Conservation (phyloP, 306 rosid species). For the Castanospermum australe region DNA sequence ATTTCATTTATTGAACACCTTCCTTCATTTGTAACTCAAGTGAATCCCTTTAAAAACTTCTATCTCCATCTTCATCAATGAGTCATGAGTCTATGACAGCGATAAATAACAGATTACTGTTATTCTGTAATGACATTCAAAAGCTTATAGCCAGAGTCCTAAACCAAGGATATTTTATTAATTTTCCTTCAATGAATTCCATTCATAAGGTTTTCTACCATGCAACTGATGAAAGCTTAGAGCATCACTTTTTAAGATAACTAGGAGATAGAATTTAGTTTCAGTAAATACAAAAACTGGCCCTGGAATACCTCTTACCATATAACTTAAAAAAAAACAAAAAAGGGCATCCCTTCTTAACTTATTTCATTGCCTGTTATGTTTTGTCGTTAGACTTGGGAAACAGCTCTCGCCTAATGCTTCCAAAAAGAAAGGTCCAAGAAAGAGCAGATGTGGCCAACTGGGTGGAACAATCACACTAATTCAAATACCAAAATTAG, state of each 20-base stretch:
- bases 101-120: not conserved
- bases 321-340: too few species aligned
- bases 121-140: not conserved
- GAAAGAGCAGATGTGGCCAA: conserved; percentile 7
- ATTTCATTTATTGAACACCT: conserved; percentile 16
- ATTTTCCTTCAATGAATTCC: not conserved
- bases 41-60: conserved; percentile 24
- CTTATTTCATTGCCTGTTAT: not conserved
- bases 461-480: not conserved
- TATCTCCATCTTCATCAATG: conserved; percentile 10
- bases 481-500: not conserved
- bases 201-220: not conserved
- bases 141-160: conserved; percentile 18
- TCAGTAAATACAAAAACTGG: too few species aligned
- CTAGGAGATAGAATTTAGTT: too few species aligned
- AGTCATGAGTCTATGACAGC: not conserved
- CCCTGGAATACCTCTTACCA: too few species aligned
- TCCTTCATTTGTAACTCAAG: conserved; percentile 15
- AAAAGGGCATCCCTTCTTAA: not conserved
- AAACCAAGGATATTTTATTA: conserved; percentile 8
- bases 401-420: not conserved
- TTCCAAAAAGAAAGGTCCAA: conserved; percentile 3
- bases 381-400: not conserved
- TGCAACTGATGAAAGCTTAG: not conserved
- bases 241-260: too few species aligned